These are phyloP conservation scores for Aspergillus quadrilineatus DNA, from an alignment of 2,329 filamentous ascomycete genomes.

Conservation along the genomic window DNA sequence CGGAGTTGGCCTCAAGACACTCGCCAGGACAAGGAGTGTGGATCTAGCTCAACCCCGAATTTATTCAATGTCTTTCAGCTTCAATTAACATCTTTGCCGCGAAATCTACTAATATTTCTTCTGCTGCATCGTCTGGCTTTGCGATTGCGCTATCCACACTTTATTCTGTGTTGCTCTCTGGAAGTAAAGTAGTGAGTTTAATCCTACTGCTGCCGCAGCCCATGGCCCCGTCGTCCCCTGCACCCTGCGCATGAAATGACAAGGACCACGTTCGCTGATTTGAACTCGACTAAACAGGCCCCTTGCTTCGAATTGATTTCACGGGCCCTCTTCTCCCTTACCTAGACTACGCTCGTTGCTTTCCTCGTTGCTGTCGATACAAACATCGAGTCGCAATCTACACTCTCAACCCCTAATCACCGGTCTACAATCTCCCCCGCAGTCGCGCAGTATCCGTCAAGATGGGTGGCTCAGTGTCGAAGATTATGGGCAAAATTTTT, in stretches of 20 bases:
- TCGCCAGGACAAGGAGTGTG: constrained; percentile 16
- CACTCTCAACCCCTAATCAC: neutral
- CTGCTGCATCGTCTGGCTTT: constrained; percentile 8
- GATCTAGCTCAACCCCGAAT: constrained; percentile 22
- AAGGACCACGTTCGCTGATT: constrained; percentile 16
- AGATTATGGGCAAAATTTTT: constrained; percentile 98
- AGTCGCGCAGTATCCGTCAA: constrained; percentile 36
- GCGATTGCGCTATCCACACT: neutral
- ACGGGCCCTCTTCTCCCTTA: neutral
- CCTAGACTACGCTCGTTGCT: neutral
- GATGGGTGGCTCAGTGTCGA: constrained; percentile 93
- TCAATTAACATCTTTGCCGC: constrained; percentile 6
- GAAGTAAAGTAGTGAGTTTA: constrained; percentile 16
- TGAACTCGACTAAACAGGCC: neutral
- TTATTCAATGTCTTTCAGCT: constrained; percentile 9
- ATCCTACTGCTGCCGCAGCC: constrained; percentile 7
- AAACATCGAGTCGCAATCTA: neutral
- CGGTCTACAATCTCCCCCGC: constrained; percentile 8
- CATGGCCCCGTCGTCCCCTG: constrained; percentile 12
- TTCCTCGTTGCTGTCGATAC: neutral
- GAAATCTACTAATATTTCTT: constrained; percentile 4
- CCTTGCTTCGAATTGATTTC: neutral
- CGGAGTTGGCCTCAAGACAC: constrained; percentile 16
- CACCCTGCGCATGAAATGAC: constrained; percentile 10
- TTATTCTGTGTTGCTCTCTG: constrained; percentile 1